Percentiles rank a stretch among this genome's conserved stretches.
Evolutionary conservation across 2,329 filamentous ascomycete genomes (phyloP).

Genomic region (Monosporascus sp.): DNA sequence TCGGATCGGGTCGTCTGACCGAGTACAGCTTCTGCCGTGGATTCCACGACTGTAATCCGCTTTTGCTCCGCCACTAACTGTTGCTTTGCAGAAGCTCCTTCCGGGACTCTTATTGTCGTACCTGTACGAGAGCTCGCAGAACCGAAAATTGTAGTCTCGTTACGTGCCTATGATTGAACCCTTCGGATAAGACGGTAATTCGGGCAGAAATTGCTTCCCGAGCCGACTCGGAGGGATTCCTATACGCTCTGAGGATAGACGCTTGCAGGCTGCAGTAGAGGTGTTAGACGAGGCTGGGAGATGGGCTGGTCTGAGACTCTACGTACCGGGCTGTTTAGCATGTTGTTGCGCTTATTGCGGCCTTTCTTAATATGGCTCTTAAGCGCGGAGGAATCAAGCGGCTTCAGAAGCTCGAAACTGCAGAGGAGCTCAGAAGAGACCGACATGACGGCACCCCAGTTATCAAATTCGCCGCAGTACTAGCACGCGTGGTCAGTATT

Average conservation of each 20-base stretch:
- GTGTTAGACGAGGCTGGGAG: constrained; percentile 5
- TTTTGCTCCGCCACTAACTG: neutral
- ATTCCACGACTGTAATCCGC: neutral
- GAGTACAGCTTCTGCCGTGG: neutral
- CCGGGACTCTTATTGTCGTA: neutral
- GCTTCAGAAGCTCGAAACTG: constrained; percentile 95
- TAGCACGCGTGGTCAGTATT: constrained; percentile 34
- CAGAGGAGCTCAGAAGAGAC: constrained; percentile 90
- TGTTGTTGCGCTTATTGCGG: constrained; percentile 86
- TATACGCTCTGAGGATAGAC: constrained; percentile 54
- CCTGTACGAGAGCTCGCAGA: neutral
- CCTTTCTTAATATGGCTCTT: constrained; percentile 99
- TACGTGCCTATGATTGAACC: neutral
- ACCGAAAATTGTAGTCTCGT: neutral
- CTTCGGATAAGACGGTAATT: neutral
- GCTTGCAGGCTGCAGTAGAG: constrained; percentile 41
- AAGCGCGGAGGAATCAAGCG: constrained; percentile 87
- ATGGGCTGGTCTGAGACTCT: neutral
- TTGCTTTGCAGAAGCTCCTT: neutral
- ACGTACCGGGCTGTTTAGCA: constrained; percentile 93
- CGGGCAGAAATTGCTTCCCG: neutral
- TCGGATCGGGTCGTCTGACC: neutral
- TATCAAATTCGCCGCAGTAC: constrained; percentile 99
- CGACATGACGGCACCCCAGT: constrained; percentile 98
- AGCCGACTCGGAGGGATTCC: constrained; percentile 2